Evolutionary conservation across 371 early-diverging fungal species (phyloP).

Genomic region (Rhizopus sp.): DNA sequence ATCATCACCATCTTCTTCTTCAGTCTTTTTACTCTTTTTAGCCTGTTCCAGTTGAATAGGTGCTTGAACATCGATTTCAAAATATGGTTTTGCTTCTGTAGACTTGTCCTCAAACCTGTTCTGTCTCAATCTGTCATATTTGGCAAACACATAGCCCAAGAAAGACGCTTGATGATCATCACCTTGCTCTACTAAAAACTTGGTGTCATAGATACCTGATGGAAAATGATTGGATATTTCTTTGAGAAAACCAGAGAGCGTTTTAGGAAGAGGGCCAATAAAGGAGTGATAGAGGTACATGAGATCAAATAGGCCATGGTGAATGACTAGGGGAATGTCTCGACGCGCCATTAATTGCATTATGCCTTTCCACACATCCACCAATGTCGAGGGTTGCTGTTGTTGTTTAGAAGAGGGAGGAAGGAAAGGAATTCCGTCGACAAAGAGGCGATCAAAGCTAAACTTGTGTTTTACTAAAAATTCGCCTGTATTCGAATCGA

Average conservation of each 20-base stretch:
- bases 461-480: slow-evolving; percentile 84
- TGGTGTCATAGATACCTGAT: slow-evolving; percentile 91
- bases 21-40: background rate
- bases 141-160: slow-evolving; percentile 80
- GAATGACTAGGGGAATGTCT: slow-evolving; percentile 72
- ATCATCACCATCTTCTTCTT: slow-evolving; percentile 18
- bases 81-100: slow-evolving; percentile 7
- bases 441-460: slow-evolving; percentile 76
- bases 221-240: slow-evolving; percentile 79
- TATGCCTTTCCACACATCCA: slow-evolving; percentile 38
- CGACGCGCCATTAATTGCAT: slow-evolving; percentile 23
- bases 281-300: slow-evolving; percentile 88
- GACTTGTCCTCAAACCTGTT: background rate
- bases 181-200: slow-evolving; percentile 65
- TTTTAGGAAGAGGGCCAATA: slow-evolving; percentile 71
- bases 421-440: slow-evolving; percentile 74
- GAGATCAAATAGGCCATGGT: slow-evolving; percentile 91
- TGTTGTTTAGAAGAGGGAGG: slow-evolving; percentile 8
- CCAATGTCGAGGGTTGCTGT: background rate
- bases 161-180: slow-evolving; percentile 39
- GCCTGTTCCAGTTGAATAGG: background rate
- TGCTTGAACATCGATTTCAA: slow-evolving; percentile 10
- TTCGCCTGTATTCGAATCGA: slow-evolving; percentile 66
- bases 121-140: slow-evolving; percentile 48
- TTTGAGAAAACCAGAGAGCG: slow-evolving; percentile 66